phyloP scores from a whole-genome alignment of 2,329 filamentous ascomycete species.

The Fusarium graminum region DNA sequence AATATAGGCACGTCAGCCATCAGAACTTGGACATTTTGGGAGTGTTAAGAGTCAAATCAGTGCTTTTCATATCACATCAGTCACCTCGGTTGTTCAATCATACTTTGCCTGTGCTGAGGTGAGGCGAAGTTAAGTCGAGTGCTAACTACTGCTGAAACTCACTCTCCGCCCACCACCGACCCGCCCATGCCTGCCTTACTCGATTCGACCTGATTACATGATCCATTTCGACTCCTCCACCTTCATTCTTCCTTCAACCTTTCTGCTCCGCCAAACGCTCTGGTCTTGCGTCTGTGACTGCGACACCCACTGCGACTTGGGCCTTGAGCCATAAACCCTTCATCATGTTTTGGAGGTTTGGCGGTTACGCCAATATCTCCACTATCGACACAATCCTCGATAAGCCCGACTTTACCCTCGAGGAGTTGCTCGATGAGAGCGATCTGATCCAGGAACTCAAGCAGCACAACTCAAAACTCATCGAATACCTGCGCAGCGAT shows the following conservation, averaged over 20 bases:
- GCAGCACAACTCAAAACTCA: conserved; percentile 96
- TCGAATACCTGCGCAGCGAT: conserved; percentile 93
- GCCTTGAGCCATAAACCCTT: conserved; percentile 48
- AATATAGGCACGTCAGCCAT: conserved; percentile 16
- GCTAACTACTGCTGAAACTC: conserved; percentile 20
- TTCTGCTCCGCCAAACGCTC: conserved; percentile 39
- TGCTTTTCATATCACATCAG: conserved; percentile 5
- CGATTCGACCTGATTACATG: conserved; percentile 45
- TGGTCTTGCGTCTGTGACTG: conserved; percentile 52
- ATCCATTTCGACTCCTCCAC: conserved; percentile 45
- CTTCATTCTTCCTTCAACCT: conserved; percentile 34
- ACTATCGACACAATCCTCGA: conserved; percentile 97
- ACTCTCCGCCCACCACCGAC: conserved; percentile 34
- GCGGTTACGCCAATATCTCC: conserved; percentile 97
- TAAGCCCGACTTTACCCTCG: conserved; percentile 93
- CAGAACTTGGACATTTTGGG: conserved; percentile 33
- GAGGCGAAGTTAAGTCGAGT: conserved; percentile 10
- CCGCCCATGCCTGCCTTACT: conserved; percentile 39
- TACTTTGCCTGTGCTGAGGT: conserved; percentile 13
- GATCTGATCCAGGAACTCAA: conserved; percentile 98
- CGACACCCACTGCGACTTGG: conserved; percentile 49
- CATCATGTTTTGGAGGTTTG: conserved; percentile 99
- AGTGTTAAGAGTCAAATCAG: conserved; percentile 24
- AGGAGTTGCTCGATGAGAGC: conserved; percentile 95
- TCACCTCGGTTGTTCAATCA: conserved; percentile 2